These are phyloP conservation scores for Yamadazyma taylorii DNA, from an alignment of 1,139 yeast genomes.

Conservation along the genomic window DNA sequence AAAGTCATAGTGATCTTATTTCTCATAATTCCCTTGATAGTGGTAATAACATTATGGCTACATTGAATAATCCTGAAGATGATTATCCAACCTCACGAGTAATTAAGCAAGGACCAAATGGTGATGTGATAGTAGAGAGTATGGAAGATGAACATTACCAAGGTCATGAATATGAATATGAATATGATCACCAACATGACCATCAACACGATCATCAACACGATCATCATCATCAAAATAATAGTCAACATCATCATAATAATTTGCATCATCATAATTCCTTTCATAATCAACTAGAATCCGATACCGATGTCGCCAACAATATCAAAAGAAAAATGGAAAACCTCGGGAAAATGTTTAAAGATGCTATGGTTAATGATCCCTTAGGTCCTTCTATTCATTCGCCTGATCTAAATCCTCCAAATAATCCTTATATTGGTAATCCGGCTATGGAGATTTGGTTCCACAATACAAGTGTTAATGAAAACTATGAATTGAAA, in stretches of 20 bases:
- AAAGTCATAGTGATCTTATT: conserved; percentile 16
- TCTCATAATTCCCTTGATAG: background rate
- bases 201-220: conserved; percentile 7
- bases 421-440: conserved; percentile 1
- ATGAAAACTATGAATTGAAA: conserved; percentile 58
- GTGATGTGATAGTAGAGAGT: conserved; percentile 68
- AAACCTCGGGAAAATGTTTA: background rate
- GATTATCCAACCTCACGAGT: conserved; percentile 75
- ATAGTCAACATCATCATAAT: too few species aligned
- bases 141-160: conserved; percentile 35
- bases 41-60: conserved; percentile 31
- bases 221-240: too few species aligned
- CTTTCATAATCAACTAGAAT: too few species aligned
- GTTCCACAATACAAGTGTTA: conserved; percentile 54
- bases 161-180: conserved; percentile 11
- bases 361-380: conserved; percentile 1
- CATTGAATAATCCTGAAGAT: conserved; percentile 54
- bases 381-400: too few species aligned
- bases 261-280: too few species aligned
- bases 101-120: conserved; percentile 70
- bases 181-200: conserved; percentile 9
- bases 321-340: background rate
- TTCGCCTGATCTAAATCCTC: background rate
- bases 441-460: conserved; percentile 41
- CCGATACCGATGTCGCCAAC: background rate